phyloP scores from a whole-genome alignment of 2,329 filamentous ascomycete species.

The Penicillium occitanis region DNA sequence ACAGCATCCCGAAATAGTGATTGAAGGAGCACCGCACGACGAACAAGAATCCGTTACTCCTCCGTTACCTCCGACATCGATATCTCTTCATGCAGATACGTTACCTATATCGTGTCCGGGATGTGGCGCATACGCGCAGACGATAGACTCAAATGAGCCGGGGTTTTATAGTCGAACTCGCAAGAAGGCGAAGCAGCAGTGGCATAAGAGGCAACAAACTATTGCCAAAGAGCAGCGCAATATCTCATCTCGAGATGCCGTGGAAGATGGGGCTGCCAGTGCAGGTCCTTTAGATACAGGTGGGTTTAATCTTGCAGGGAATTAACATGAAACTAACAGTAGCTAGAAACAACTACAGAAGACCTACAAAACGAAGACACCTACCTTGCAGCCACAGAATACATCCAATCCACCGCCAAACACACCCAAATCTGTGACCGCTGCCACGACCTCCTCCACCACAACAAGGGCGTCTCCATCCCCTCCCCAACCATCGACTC shows the following conservation, averaged over 20 bases:
- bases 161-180: conserved; percentile 58
- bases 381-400: conserved; percentile 25
- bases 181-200: conserved; percentile 41
- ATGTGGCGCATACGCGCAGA: conserved; percentile 62
- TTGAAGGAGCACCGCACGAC: conserved; percentile 25
- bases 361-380: conserved; percentile 15
- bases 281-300: neutral
- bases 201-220: conserved; percentile 17
- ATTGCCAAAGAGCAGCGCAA: conserved; percentile 11
- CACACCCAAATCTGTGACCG: conserved; percentile 67
- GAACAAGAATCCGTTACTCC: conserved; percentile 7
- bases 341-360: neutral
- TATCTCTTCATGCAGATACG: conserved; percentile 22
- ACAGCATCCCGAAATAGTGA: neutral
- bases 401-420: conserved; percentile 26
- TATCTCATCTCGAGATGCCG: neutral
- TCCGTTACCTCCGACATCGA: conserved; percentile 22
- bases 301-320: neutral
- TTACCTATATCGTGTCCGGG: conserved; percentile 60
- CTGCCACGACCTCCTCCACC: conserved; percentile 78
- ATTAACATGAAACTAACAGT: neutral
- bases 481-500: conserved; percentile 77
- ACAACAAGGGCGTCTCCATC: conserved; percentile 70
- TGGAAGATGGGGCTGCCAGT: neutral
- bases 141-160: conserved; percentile 53